Conservation (phyloP, 2,329 filamentous ascomycete genomes). For the Nigrospora oryzae region DNA sequence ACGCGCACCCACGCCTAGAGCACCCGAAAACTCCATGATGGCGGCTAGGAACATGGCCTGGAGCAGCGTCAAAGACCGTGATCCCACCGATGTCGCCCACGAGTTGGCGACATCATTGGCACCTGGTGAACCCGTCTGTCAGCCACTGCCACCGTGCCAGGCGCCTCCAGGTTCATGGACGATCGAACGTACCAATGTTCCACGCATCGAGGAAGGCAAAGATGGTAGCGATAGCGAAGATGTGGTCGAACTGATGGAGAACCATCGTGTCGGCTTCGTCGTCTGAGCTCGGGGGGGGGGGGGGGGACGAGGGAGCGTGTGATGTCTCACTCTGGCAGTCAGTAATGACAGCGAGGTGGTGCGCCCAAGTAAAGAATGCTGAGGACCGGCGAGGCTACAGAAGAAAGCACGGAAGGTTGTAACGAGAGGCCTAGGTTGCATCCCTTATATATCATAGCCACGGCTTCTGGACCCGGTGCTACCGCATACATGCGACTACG, state of each 20-base stretch:
- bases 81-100: conserved; percentile 67
- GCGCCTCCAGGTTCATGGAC: background rate
- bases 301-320: too few relatives aligned
- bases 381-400: too few relatives aligned
- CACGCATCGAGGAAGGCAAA: conserved; percentile 60
- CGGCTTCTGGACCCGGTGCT: too few relatives aligned
- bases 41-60: conserved; percentile 51
- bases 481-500: too few relatives aligned
- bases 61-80: conserved; percentile 52
- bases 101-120: conserved; percentile 66
- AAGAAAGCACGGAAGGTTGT: too few relatives aligned
- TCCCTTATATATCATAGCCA: too few relatives aligned
- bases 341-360: too few relatives aligned
- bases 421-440: too few relatives aligned
- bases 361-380: too few relatives aligned
- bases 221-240: conserved; percentile 55
- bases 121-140: conserved; percentile 15
- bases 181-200: conserved; percentile 45
- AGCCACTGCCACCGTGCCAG: background rate
- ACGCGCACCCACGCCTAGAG: conserved; percentile 50
- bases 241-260: conserved; percentile 50
- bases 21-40: conserved; percentile 55
- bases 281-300: too few relatives aligned
- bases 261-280: conserved; percentile 8
- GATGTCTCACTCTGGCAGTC: too few relatives aligned